These are phyloP conservation scores for Capronia americana DNA, from an alignment of 2,329 filamentous ascomycete species.

Conservation along the genomic window DNA sequence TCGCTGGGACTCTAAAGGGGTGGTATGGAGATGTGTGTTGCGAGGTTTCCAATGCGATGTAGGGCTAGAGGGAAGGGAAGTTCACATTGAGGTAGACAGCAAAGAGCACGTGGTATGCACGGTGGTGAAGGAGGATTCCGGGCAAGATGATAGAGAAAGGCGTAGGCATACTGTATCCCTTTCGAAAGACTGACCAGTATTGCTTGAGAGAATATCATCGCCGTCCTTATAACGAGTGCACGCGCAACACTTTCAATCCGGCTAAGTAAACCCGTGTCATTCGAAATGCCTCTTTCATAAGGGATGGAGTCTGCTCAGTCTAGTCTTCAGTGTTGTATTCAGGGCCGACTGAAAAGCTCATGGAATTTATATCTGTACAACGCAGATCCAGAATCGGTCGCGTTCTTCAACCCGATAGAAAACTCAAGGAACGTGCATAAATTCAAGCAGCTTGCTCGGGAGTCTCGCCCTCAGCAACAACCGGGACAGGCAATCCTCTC, in stretches of 20 bases:
- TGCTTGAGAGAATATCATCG: background rate
- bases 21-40: background rate
- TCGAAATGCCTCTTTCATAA: background rate
- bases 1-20: background rate
- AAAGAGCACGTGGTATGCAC: background rate
- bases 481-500: conserved; percentile 78
- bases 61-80: background rate
- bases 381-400: background rate
- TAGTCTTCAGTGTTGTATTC: background rate
- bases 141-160: background rate
- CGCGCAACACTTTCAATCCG: background rate
- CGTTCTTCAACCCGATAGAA: conserved; percentile 1
- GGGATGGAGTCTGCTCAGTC: background rate
- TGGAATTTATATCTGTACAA: conserved; percentile 6
- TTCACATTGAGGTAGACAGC: background rate
- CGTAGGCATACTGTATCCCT: background rate
- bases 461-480: conserved; percentile 85
- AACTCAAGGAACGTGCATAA: background rate
- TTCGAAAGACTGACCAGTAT: background rate
- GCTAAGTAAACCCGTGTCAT: background rate
- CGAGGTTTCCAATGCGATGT: background rate
- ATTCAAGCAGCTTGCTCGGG: conserved; percentile 75
- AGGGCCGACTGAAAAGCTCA: background rate
- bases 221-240: background rate
- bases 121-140: background rate